Evolutionary conservation across 768 basidiomycete genomes (phyloP).

Genomic region (Favolaschia claudopus): DNA sequence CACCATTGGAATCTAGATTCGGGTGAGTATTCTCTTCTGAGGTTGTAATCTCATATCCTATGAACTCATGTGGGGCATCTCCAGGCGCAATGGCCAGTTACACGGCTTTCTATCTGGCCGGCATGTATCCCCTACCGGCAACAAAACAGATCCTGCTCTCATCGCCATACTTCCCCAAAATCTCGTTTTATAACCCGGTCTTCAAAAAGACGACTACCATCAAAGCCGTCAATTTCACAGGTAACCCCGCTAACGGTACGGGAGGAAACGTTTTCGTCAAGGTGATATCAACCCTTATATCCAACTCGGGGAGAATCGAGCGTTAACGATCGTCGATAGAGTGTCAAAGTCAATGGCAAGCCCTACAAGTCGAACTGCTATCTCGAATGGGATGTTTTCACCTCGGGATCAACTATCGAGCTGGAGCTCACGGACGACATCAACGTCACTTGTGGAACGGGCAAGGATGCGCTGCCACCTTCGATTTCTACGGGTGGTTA

Average conservation of each 20-base stretch:
- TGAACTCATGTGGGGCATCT: not conserved
- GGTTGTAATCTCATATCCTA: slow-evolving; percentile 20
- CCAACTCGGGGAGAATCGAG: not conserved
- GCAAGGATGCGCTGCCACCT: slow-evolving; percentile 57
- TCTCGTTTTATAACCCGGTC: slow-evolving; percentile 68
- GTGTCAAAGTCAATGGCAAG: slow-evolving; percentile 62
- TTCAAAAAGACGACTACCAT: slow-evolving; percentile 67
- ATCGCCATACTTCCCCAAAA: slow-evolving; percentile 66
- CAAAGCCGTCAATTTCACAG: slow-evolving; percentile 53
- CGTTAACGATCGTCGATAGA: slow-evolving; percentile 40
- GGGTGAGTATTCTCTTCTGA: slow-evolving; percentile 24
- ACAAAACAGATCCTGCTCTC: slow-evolving; percentile 66
- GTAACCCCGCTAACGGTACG: slow-evolving; percentile 59
- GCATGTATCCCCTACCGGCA: slow-evolving; percentile 69
- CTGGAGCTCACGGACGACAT: slow-evolving; percentile 63
- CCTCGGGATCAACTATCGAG: slow-evolving; percentile 58
- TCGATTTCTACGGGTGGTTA: slow-evolving; percentile 73
- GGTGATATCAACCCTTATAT: slow-evolving; percentile 38
- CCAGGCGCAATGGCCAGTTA: slow-evolving; percentile 71
- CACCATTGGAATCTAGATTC: slow-evolving; percentile 30
- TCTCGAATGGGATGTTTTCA: slow-evolving; percentile 72
- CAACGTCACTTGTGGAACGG: slow-evolving; percentile 58
- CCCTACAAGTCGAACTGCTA: slow-evolving; percentile 70
- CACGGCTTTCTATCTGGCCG: slow-evolving; percentile 63
- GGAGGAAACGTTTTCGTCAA: slow-evolving; percentile 66